A percentile compares a stretch with the other conserved stretches of the same genome.
These are phyloP conservation scores for Cryptococcus maquisensis DNA, from an alignment of 1,284 basidiomycete species.

Conservation along the genomic window DNA sequence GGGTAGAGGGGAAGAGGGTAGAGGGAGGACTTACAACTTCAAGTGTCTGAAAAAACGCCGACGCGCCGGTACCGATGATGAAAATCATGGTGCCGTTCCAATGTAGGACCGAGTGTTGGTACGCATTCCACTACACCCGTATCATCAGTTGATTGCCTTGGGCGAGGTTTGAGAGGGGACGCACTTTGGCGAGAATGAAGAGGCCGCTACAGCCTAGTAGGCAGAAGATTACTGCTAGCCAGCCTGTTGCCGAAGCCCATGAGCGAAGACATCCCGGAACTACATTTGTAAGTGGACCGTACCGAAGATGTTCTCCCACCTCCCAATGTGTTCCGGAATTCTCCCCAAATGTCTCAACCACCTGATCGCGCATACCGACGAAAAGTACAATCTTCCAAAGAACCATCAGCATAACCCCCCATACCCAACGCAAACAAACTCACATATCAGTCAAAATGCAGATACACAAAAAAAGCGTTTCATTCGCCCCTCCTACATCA, in stretches of 20 bases:
- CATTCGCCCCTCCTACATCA: slow-evolving; percentile 49
- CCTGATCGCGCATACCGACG: slow-evolving; percentile 49
- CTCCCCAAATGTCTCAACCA: slow-evolving; percentile 52
- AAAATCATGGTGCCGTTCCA: slow-evolving; percentile 53
- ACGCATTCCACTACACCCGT: slow-evolving; percentile 43
- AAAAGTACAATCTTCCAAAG: slow-evolving; percentile 36
- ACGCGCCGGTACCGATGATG: slow-evolving; percentile 50
- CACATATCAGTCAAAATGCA: slow-evolving; percentile 16
- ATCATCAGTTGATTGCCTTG: neutral
- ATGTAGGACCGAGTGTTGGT: slow-evolving; percentile 50
- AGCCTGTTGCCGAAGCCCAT: slow-evolving; percentile 32
- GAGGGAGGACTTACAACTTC: slow-evolving; percentile 48
- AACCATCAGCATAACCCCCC: neutral
- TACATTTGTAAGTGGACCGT: slow-evolving; percentile 2
- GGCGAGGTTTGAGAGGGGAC: slow-evolving; percentile 8
- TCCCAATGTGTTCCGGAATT: slow-evolving; percentile 49
- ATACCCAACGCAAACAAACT: neutral
- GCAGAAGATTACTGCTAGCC: slow-evolving; percentile 50
- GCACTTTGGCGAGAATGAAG: slow-evolving; percentile 48
- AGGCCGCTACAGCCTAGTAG: slow-evolving; percentile 48
- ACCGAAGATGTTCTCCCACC: slow-evolving; percentile 44
- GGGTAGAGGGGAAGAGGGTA: neutral
- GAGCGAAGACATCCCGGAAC: neutral
- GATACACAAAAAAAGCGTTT: slow-evolving; percentile 47
- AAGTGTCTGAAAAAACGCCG: slow-evolving; percentile 51